These are phyloP conservation scores for Silene coronaria DNA, from an alignment of 179 eudicot species.

Conservation along the genomic window DNA sequence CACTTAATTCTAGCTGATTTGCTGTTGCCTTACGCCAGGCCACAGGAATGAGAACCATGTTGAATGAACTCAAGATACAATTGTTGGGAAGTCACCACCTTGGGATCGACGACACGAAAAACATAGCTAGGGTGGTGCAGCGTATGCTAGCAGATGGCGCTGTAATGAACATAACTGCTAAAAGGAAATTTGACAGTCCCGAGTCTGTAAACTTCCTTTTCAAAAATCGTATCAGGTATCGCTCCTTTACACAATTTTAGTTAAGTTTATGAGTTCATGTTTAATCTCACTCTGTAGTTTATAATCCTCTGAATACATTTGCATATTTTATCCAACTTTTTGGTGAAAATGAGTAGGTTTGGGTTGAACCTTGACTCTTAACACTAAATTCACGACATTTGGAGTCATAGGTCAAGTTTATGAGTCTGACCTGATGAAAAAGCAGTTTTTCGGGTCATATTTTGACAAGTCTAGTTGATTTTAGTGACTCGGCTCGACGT, in stretches of 20 bases:
- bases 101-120: conserved; percentile 89
- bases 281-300: neutral
- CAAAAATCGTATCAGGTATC: conserved; percentile 58
- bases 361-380: no score
- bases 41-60: conserved; percentile 86
- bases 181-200: conserved; percentile 35
- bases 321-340: neutral
- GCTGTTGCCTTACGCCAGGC: conserved; percentile 45
- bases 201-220: conserved; percentile 62
- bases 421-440: neutral
- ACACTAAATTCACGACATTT: neutral
- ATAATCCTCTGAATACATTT: neutral
- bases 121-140: conserved; percentile 70
- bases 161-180: conserved; percentile 61
- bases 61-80: conserved; percentile 58
- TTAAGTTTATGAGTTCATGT: neutral
- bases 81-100: conserved; percentile 87
- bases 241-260: neutral
- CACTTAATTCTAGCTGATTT: neutral
- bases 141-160: conserved; percentile 84
- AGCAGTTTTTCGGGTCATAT: neutral
- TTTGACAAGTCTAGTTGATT: neutral
- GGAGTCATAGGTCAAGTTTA: neutral
- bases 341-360: neutral
- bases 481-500: neutral